Evolutionary conservation across 148 eudicot genomes (phyloP).

Genomic region (Diospyros lotus): DNA sequence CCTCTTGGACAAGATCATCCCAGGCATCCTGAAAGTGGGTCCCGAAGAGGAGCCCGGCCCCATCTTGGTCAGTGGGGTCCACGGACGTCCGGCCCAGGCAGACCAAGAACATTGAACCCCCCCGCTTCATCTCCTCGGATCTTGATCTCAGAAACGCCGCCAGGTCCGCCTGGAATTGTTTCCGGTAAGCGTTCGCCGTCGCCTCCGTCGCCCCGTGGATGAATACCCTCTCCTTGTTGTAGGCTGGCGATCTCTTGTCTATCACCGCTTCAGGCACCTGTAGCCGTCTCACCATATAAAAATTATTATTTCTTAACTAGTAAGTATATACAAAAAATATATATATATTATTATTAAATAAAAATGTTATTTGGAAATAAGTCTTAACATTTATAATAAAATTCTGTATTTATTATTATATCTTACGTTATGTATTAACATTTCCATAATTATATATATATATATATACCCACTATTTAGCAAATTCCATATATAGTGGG

Average conservation of each 20-base stretch:
- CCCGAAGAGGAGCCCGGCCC: constrained; percentile 89
- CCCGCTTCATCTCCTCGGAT: constrained; percentile 59
- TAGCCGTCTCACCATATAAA: background rate
- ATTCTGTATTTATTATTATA: background rate
- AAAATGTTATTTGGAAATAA: background rate
- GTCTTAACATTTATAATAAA: background rate
- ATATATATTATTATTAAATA: background rate
- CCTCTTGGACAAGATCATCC: constrained; percentile 95
- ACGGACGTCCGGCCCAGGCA: constrained; percentile 73
- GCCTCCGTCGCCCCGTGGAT: constrained; percentile 73
- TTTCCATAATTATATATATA: background rate
- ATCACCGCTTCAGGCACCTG: constrained; percentile 74
- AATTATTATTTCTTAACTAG: background rate
- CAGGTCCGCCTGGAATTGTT: constrained; percentile 64
- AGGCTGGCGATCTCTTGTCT: constrained; percentile 68
- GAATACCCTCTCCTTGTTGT: constrained; percentile 80
- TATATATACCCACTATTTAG: background rate
- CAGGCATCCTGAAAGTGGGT: constrained; percentile 99
- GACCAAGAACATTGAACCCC: constrained; percentile 92
- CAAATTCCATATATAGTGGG: no score
- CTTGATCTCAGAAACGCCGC: constrained; percentile 57
- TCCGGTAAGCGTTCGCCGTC: constrained; percentile 60
- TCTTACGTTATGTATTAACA: background rate
- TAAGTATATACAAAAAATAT: background rate
- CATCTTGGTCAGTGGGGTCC: constrained; percentile 94